Evolutionary conservation across 108 stramenopile species (phyloP), one percentile per base, ranked within the genome.

Genomic region (Cafeteria roenbergensis): DNA sequence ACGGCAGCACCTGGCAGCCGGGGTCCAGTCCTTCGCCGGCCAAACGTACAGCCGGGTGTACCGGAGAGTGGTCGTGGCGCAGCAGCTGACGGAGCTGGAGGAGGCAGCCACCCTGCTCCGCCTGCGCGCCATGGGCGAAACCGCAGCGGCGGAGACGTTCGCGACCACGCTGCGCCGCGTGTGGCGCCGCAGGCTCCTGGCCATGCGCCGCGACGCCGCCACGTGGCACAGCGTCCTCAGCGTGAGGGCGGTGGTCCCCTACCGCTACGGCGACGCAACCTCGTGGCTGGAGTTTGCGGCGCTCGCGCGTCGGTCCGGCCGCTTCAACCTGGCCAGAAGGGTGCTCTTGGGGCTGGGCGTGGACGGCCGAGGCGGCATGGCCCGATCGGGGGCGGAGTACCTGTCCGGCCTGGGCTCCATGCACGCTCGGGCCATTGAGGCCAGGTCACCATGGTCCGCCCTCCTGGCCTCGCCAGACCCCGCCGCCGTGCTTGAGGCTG

Each of bases 21-120:
- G 86, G 9, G 88, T 99, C 67, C 89, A 92, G 3, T 90, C 94
- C 24, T 80, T 94, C 14, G 83, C 94, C 72, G 84, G 87, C 52
- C 91, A 92, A 74, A 84, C 84, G 14, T 87, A 85, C 67, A 87
- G 86, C 50, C 84, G 92, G 8, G 91, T 90, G 20, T 93, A 93
- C 65, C 84, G 81, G 29, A 85, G 85, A 67, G 88, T 94, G 85
- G 88, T 96, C 1, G 84, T 85, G 48, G 89, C 88, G 55, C 93
- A 96, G 73, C 86, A 84, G 50, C 56, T 78, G 17, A 57, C 70
- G 0, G 80, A 81, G 75, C 73, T 94, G 78, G 94, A 99, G 69
- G 97, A 96, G 72, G 92, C 96, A 1, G 87, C 92, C 28, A 80
- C 86, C 37, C 85, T 80, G 48, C 76, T 79, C 38, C 86, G 86